Evolutionary conservation across 2,329 filamentous ascomycete genomes (phyloP), one percentile per base, ranked within the genome.

Genomic region (Xylaria sp.): DNA sequence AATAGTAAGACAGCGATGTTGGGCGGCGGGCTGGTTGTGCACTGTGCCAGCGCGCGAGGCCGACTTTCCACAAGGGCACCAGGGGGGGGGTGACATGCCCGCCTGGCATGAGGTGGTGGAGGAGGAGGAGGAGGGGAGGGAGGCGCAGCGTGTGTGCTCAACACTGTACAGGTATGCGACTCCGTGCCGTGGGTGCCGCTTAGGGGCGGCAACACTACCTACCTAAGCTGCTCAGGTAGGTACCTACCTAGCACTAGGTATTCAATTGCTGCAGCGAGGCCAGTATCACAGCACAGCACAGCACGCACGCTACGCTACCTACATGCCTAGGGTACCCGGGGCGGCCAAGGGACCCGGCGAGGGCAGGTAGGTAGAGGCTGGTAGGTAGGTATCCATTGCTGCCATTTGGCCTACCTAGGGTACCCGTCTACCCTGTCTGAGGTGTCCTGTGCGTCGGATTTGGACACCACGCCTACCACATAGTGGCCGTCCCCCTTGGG

Each of bases 21-120:
- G 54, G 54, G 51, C 49, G 18, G n/a, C 42, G 41, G 46, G 40
- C 29, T n/a, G 45, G 41, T 38, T n/a, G 49, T 53, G 49, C 56
- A 61, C 56, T 48, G 56, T 63, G 59, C 55, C 57, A 34, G 51
- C 44, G 46, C 24, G 44, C 56, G 51, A 60, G 52, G 49, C 49
- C 48, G 39, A 61, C 58, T 59, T 63, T 59, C 60, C 58, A 50
- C 52, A 61, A 59, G 46, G 48, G n/a, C n/a, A n/a, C n/a, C n/a
- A n/a, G n/a, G 29, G 29, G 4, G 29, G 29, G 29, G 9, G 11
- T 26, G 11, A 34, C 29, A 34, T 13, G 29, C 29, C 29, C 6
- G 44, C 17, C 19, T 41, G 34, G 40, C 39, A 38, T 38, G 48
- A 26, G 34, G 48, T 40, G 34, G 41, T 45, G 48, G 22, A 18